Percentiles rank a stretch among this genome's conserved stretches.
Conservation (phyloP, 768 basidiomycete genomes). For the Pulveroboletus sp. region DNA sequence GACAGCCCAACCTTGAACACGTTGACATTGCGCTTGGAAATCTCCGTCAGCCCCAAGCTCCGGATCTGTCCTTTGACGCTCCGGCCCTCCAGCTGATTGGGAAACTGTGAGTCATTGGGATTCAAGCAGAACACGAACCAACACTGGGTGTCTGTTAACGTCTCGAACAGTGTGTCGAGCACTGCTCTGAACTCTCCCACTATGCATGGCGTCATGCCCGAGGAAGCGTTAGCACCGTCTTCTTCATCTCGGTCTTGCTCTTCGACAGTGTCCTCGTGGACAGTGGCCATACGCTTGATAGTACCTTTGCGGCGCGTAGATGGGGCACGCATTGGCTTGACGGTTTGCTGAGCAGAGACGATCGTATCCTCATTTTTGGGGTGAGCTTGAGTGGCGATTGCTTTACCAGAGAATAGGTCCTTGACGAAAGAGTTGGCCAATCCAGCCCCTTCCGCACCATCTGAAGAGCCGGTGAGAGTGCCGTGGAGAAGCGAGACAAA, state of each 20-base stretch:
- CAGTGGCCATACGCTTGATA: no score
- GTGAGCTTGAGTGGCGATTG: slow-evolving; percentile 90
- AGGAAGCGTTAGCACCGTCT: no score
- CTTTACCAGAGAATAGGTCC: slow-evolving; percentile 82
- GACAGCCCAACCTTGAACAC: no score
- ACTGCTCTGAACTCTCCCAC: no score
- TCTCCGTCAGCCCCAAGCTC: slow-evolving; percentile 73
- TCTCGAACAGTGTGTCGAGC: no score
- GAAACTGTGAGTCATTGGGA: slow-evolving; percentile 93
- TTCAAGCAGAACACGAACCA: slow-evolving; percentile 68
- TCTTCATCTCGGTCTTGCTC: no score
- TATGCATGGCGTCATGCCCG: no score
- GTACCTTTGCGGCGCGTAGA: no score
- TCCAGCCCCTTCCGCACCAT: slow-evolving; percentile 65
- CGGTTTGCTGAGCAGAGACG: no score
- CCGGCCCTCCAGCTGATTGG: slow-evolving; percentile 90
- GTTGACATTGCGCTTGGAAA: no score
- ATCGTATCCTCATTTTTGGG: slow-evolving; percentile 58
- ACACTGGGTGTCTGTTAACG: slow-evolving; percentile 63
- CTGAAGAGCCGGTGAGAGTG: slow-evolving; percentile 29
- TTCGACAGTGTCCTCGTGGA: no score
- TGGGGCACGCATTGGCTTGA: no score
- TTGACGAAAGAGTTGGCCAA: slow-evolving; percentile 91
- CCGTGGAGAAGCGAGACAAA: slow-evolving; percentile 89
- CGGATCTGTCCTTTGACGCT: slow-evolving; percentile 91